These are phyloP conservation scores for Candida wancherniae DNA, from an alignment of 805 yeast genomes.

Conservation along the genomic window DNA sequence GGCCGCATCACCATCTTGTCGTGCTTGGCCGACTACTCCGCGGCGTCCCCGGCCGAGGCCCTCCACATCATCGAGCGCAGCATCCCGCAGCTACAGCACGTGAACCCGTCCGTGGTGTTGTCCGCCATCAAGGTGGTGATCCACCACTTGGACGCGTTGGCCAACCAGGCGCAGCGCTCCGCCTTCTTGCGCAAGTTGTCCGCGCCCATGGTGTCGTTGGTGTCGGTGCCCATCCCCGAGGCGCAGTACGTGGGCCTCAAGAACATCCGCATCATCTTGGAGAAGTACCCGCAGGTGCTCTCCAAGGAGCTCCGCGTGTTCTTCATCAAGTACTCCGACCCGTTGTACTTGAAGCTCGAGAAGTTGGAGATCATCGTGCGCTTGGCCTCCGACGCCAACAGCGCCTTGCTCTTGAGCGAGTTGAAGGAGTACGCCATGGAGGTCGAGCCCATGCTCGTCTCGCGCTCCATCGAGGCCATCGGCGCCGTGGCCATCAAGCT, in stretches of 20 bases:
- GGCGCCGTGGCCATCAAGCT: conserved; percentile 70
- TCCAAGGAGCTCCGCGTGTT: conserved; percentile 81
- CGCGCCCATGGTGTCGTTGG: conserved; percentile 82
- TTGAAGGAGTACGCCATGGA: conserved; percentile 80
- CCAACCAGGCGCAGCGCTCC: conserved; percentile 31
- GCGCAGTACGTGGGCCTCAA: conserved; percentile 91
- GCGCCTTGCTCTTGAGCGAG: conserved; percentile 58
- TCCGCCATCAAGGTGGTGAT: conserved; percentile 78
- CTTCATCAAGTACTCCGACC: conserved; percentile 82
- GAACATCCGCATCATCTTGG: conserved; percentile 84
- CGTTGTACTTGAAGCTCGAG: conserved; percentile 71
- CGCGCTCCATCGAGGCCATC: conserved; percentile 59
- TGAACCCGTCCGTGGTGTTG: conserved; percentile 90
- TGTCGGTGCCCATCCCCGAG: conserved; percentile 81
- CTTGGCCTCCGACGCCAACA: conserved; percentile 57
- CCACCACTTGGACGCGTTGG: conserved; percentile 53
- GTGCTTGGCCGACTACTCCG: conserved; percentile 68
- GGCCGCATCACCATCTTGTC: conserved; percentile 88
- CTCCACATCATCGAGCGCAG: conserved; percentile 83
- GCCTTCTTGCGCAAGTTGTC: conserved; percentile 62
- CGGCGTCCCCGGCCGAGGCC: conserved; percentile 60
- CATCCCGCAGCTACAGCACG: conserved; percentile 94
- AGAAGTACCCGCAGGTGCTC: conserved; percentile 78
- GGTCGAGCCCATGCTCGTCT: conserved; percentile 74
- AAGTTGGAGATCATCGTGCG: conserved; percentile 72